Evolutionary conservation across 306 rosid genomes (phyloP), one percentile per base, ranked within the genome.

Genomic region (Gynostemma pentaphyllum): DNA sequence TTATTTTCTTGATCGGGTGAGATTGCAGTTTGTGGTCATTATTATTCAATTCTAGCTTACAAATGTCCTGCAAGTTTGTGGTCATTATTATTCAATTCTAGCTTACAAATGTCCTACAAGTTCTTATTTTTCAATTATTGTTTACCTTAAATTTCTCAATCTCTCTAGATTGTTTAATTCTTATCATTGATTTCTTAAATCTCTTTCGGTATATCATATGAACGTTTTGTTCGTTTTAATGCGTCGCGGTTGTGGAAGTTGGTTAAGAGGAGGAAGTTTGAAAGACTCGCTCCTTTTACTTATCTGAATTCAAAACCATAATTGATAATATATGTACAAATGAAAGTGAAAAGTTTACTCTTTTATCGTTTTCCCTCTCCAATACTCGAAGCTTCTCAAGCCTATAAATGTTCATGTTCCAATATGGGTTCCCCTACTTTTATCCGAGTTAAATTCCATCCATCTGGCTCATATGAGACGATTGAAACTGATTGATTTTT

Each of bases 1-100:
- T 45, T 86, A 84, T 71, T 89, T 86, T 70, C 83, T 89, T 50
- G 70, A 76, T 53, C 78, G 81, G 83, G 95, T 89, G 53, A 75
- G 90, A 71, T 67, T 10, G 63, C 30, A 26, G 53, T 74, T 67
- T 19, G 5, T 27, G 57, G 29, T 71, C 30, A 41, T 68, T 45
- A 45, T 53, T n/a, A 18, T 71, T 45, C 64, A 44, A 22, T 39
- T 67, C 71, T 41, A 56, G 12, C 44, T 53, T 55, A 32, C 1
- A 19, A 32, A 32, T 32, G 26, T 32, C 44, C 22, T 55, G 44
- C 44, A 55, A 10, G 32, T 7, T 32, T 55, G n/a, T 16, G 57
- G 29, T 71, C 30, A 41, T 68, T 45, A 45, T 53, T n/a, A 18
- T 71, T 45, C 64, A 44, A 22, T 39, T 67, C 71, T 41, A 56